phyloP scores from a whole-genome alignment of 371 early-diverging fungal genomes.

The Haplosporangium sp. region DNA sequence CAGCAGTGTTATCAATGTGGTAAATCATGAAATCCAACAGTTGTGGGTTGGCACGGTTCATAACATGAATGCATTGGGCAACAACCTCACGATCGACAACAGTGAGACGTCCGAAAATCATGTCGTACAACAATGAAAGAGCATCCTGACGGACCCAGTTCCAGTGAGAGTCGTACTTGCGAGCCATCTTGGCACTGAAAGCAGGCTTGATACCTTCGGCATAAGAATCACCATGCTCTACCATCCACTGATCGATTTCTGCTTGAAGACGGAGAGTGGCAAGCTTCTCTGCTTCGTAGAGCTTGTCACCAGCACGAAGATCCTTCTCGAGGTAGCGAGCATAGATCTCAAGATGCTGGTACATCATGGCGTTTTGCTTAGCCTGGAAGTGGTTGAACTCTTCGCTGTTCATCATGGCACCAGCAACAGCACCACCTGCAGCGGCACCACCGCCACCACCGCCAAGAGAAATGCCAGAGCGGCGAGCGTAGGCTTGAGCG shows the following conservation, averaged over 20 bases:
- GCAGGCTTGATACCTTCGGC: constrained; percentile 88
- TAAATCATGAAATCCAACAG: constrained; percentile 91
- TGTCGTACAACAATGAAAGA: constrained; percentile 89
- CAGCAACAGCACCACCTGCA: constrained; percentile 68
- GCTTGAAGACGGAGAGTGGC: constrained; percentile 78
- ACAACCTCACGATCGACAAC: constrained; percentile 94
- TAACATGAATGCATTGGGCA: constrained; percentile 90
- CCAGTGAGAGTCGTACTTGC: constrained; percentile 95
- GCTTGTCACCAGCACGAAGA: constrained; percentile 82
- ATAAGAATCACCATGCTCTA: constrained; percentile 92
- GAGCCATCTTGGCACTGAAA: constrained; percentile 88
- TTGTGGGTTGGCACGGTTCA: constrained; percentile 90
- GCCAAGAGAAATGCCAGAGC: constrained; percentile 81
- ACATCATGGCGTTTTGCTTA: constrained; percentile 84
- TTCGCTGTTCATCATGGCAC: constrained; percentile 86
- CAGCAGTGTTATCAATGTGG: constrained; percentile 79
- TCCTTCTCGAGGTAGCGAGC: constrained; percentile 92
- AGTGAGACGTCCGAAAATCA: constrained; percentile 91
- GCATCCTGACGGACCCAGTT: constrained; percentile 98
- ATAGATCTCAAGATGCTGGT: constrained; percentile 88
- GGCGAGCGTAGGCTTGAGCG: constrained; percentile 84
- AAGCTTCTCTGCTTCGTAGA: constrained; percentile 77
- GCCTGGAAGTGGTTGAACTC: constrained; percentile 88
- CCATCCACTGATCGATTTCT: constrained; percentile 89
- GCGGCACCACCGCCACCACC: constrained; percentile 68